A percentile compares a stretch with the other conserved stretches of the same genome.
Conservation (phyloP, 192 early-diverging fungal genomes). For the Chytriomyces sp. region DNA sequence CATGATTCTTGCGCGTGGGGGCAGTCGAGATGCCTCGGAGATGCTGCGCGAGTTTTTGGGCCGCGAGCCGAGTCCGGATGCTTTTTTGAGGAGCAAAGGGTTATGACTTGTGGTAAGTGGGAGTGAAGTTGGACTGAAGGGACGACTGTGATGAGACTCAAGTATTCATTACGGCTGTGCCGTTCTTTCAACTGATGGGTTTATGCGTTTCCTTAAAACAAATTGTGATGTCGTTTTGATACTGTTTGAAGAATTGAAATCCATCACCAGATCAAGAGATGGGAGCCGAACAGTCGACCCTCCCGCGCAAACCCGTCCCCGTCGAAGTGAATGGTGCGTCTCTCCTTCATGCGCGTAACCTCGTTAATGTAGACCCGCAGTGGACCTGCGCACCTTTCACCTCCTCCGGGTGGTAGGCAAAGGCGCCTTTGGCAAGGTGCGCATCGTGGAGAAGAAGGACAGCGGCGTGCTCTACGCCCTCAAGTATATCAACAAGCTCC, state of each 20-base stretch:
- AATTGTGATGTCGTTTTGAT: no score
- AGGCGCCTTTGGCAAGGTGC: constrained; percentile 94
- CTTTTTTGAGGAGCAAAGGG: constrained; percentile 78
- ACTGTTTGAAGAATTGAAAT: no score
- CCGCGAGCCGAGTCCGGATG: constrained; percentile 76
- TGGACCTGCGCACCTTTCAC: constrained; percentile 86
- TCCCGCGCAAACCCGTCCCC: neutral
- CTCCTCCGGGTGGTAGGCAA: constrained; percentile 88
- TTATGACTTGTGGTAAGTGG: constrained; percentile 27
- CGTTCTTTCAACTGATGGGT: no score
- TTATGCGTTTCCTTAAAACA: no score
- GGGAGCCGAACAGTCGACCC: constrained; percentile 8
- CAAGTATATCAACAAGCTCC: constrained; percentile 95
- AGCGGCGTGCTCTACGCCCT: constrained; percentile 84
- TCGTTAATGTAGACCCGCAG: constrained; percentile 35
- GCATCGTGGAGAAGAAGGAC: constrained; percentile 89
- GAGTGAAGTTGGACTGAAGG: no score
- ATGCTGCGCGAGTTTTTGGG: constrained; percentile 75
- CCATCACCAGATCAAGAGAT: no score
- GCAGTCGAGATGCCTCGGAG: constrained; percentile 69
- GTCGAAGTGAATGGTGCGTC: neutral
- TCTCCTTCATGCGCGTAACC: neutral
- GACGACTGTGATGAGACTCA: no score
- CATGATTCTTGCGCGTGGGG: constrained; percentile 73
- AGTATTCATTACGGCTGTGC: no score